Evolutionary conservation across 768 basidiomycete genomes (phyloP).

Genomic region (Pisolithus marmoratus): DNA sequence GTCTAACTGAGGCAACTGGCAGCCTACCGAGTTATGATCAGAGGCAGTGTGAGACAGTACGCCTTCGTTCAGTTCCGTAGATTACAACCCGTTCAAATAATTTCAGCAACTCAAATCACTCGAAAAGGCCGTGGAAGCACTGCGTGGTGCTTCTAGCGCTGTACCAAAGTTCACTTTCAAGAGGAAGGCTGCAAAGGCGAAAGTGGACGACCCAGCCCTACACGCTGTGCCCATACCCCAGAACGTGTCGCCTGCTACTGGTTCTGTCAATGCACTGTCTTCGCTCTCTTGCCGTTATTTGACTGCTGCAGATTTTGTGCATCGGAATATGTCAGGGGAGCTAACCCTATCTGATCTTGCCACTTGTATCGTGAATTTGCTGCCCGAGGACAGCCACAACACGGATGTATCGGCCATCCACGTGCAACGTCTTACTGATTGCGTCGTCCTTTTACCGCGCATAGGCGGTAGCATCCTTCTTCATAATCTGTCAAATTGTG

Average conservation of each 20-base stretch:
- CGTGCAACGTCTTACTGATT: conserved; percentile 51
- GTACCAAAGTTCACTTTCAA: conserved; percentile 71
- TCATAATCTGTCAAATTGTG: conserved; percentile 54
- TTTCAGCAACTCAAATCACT: conserved; percentile 61
- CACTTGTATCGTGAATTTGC: conserved; percentile 66
- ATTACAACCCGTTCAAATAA: conserved; percentile 8
- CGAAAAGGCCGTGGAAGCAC: conserved; percentile 48
- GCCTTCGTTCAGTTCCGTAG: conserved; percentile 18
- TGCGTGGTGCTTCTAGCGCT: conserved; percentile 39
- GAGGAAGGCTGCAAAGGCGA: conserved; percentile 31
- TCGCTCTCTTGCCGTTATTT: conserved; percentile 43
- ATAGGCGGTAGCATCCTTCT: conserved; percentile 71
- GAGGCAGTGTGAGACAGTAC: conserved; percentile 61
- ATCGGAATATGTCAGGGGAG: conserved; percentile 36
- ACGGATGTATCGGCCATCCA: conserved; percentile 14
- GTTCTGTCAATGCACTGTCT: conserved; percentile 37
- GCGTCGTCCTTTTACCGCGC: conserved; percentile 58
- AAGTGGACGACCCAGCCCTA: conserved; percentile 4
- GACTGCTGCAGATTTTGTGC: conserved; percentile 27
- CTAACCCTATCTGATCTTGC: conserved; percentile 63
- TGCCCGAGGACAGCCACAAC: conserved; percentile 21
- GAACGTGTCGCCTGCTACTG: conserved; percentile 7
- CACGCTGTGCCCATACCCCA: conserved; percentile 1
- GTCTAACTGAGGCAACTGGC: conserved; percentile 56
- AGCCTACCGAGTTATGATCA: conserved; percentile 71